Conservation (phyloP, 352 stramenopile species). For the Phytophthora brassicae region DNA sequence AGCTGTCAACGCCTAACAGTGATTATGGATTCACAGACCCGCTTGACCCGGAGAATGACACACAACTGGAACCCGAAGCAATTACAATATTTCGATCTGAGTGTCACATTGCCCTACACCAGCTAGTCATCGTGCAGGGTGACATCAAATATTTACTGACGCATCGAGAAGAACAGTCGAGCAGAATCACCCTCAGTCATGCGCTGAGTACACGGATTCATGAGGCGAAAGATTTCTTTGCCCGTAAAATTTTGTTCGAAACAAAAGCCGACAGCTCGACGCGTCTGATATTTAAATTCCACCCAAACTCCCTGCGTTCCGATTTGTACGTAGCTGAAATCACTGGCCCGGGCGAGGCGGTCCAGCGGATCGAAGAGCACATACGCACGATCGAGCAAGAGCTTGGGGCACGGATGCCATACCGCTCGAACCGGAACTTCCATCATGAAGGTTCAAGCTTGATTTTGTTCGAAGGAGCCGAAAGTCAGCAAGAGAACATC, state of each 20-base stretch:
- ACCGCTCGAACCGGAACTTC: slow-evolving; percentile 46
- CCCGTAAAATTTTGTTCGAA: slow-evolving; percentile 65
- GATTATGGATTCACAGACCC: slow-evolving; percentile 64
- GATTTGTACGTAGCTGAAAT: slow-evolving; percentile 80
- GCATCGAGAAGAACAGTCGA: slow-evolving; percentile 52
- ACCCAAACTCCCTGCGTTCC: slow-evolving; percentile 64
- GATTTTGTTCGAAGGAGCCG: slow-evolving; percentile 74
- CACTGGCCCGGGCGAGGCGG: slow-evolving; percentile 52
- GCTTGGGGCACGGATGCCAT: slow-evolving; percentile 49
- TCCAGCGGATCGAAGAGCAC: slow-evolving; percentile 65
- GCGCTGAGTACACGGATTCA: slow-evolving; percentile 65
- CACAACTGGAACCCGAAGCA: slow-evolving; percentile 42
- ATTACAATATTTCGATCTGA: slow-evolving; percentile 56
- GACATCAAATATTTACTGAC: slow-evolving; percentile 60
- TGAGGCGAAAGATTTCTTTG: slow-evolving; percentile 62
- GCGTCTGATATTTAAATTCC: slow-evolving; percentile 41
- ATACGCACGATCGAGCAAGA: slow-evolving; percentile 68
- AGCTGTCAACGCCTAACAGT: slow-evolving; percentile 41
- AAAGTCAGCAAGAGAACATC: slow-evolving; percentile 60
- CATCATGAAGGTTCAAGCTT: slow-evolving; percentile 66
- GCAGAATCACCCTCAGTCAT: slow-evolving; percentile 70
- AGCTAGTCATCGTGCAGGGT: slow-evolving; percentile 60
- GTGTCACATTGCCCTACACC: slow-evolving; percentile 66
- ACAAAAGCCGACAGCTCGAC: slow-evolving; percentile 36
- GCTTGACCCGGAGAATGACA: slow-evolving; percentile 68